A percentile compares a stretch with the other conserved stretches of the same genome.
These are phyloP conservation scores for Brassica cretica DNA, from an alignment of 345 rosid species.

Conservation along the genomic window DNA sequence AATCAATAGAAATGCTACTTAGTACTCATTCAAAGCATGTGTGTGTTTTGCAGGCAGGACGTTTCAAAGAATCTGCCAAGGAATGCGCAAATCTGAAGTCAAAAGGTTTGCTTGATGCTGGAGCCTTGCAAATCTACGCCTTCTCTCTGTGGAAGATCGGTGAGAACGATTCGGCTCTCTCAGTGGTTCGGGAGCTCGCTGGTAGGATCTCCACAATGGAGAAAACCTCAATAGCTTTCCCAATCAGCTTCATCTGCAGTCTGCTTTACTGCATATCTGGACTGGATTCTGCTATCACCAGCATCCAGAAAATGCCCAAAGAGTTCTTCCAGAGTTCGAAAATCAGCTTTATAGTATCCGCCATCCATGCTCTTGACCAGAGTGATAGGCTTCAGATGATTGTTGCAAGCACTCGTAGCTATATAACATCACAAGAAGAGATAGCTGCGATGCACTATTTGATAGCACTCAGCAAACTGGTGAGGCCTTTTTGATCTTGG, in stretches of 20 bases:
- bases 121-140: conserved; percentile 81
- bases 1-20: conserved; percentile 44
- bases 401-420: conserved; percentile 58
- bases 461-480: conserved; percentile 77
- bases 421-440: conserved; percentile 56
- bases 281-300: conserved; percentile 60
- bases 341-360: conserved; percentile 66
- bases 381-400: conserved; percentile 59
- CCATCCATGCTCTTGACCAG: conserved; percentile 76
- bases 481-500: conserved; percentile 41
- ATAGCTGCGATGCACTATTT: conserved; percentile 69
- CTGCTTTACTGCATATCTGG: conserved; percentile 76
- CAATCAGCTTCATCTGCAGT: conserved; percentile 83
- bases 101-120: conserved; percentile 71
- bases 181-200: conserved; percentile 60
- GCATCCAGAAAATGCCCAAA: conserved; percentile 78
- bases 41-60: conserved; percentile 31
- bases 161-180: conserved; percentile 62
- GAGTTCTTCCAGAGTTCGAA: conserved; percentile 64
- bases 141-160: conserved; percentile 84
- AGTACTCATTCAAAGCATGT: not conserved
- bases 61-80: conserved; percentile 52
- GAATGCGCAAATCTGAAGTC: conserved; percentile 68
- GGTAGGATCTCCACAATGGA: conserved; percentile 61
- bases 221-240: conserved; percentile 50